Base-by-base conservation (phyloP, 2,329 filamentous ascomycete genomes). In the Zymoseptoria pseudotritici region DNA sequence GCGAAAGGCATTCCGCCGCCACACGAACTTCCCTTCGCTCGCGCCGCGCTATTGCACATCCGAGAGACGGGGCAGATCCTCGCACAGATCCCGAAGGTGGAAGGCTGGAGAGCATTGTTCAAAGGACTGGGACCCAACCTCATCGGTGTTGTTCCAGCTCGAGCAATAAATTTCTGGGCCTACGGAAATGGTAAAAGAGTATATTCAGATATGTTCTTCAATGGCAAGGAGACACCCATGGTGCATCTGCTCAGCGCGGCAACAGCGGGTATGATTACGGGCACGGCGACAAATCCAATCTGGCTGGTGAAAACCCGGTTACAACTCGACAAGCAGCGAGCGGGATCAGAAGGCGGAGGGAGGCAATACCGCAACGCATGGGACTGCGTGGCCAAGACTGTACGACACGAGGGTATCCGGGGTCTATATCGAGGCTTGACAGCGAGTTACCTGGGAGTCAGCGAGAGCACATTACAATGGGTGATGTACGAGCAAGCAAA, bases 231-330 rank as follows among this genome's bases (percentile, higher is more conserved):
- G 71, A 83, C 85, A 13, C 83, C 88, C 0, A 88, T 84, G 80
- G 86, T 96, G 10, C 91, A 96, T 73, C 80, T 96, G 8, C 78
- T 83, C 53, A 87, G 91, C 1, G 92, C 89, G 4, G 85, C 89
- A 1, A 80, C 83, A 17, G 91, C 92, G 0, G 92, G 92, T 2
- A 83, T 97, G 51, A 86, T 87, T 6, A 97, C 93, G 0, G 90
- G 90, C 53, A 97, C 93, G 0, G 90, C 88, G 21, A 97, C 92
- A 46, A 97, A 97, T 75, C 92, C 92, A 1, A 96, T 97, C 70
- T 97, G 92, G 92, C 83, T 97, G 64, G 86, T 97, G 71, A 97
- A 97, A 81, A 97, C 92, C 50, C 82, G 92, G 31, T 74, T 97
- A 67, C 92, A 97, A 76, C 83, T 97, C 36, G 92, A 97, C 78